A percentile compares a stretch with the other conserved stretches of the same genome.
These are phyloP conservation scores for Talaromyces sp. DNA, from an alignment of 2,329 filamentous ascomycete genomes.

Conservation along the genomic window DNA sequence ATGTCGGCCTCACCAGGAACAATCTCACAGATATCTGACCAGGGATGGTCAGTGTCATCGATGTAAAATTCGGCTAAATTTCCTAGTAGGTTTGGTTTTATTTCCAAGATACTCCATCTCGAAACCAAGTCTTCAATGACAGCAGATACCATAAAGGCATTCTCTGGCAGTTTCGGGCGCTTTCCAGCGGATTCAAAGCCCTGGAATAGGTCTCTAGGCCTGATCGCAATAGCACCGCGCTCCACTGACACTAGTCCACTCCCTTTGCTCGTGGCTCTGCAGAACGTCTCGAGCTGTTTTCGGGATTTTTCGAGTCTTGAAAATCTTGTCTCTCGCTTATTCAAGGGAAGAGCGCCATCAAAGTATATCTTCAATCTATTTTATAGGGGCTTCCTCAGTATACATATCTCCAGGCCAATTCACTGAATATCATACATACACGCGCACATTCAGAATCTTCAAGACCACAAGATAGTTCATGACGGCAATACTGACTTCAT, in stretches of 20 bases:
- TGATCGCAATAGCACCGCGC: constrained; percentile 4
- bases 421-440: constrained; percentile 47
- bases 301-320: constrained; percentile 56
- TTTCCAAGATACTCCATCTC: constrained; percentile 27
- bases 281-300: constrained; percentile 49
- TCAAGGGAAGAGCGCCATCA: constrained; percentile 69
- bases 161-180: constrained; percentile 43
- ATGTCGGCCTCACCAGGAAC: constrained; percentile 81
- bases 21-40: constrained; percentile 45
- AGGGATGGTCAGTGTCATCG: constrained; percentile 20
- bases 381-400: constrained; percentile 4
- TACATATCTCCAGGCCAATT: constrained; percentile 1
- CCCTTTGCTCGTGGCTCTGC: constrained; percentile 29
- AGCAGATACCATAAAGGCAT: constrained; percentile 70
- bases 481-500: constrained; percentile 55
- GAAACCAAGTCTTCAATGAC: constrained; percentile 65
- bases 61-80: constrained; percentile 18
- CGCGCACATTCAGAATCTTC: constrained; percentile 47
- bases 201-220: constrained; percentile 21
- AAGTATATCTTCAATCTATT: constrained; percentile 69
- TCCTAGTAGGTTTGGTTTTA: constrained; percentile 14
- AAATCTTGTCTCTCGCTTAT: constrained; percentile 60
- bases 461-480: constrained; percentile 61
- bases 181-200: constrained; percentile 19
- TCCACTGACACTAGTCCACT: constrained; percentile 14